phyloP scores from a whole-genome alignment of 2,329 filamentous ascomycete species.

The Cladosporium austrohemisphaericum region DNA sequence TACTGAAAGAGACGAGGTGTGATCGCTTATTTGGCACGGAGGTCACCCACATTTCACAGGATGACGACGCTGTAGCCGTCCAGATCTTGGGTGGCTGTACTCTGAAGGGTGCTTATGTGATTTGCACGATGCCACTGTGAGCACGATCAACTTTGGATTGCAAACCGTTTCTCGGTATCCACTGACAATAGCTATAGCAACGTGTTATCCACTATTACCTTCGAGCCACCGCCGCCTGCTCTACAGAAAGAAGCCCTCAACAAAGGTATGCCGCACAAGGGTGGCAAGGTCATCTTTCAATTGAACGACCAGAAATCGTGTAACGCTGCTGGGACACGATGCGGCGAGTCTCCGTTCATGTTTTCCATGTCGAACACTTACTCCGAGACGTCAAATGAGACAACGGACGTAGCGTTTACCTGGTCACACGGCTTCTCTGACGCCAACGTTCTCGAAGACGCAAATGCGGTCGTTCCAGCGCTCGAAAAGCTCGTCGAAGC shows the following conservation, averaged over 20 bases:
- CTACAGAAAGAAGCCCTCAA: conserved; percentile 25
- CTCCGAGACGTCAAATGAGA: conserved; percentile 10
- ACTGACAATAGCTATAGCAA: neutral
- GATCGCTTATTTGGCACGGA: neutral
- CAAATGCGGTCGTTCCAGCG: neutral
- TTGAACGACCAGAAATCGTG: conserved; percentile 5
- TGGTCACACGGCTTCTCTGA: neutral
- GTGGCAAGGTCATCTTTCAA: neutral
- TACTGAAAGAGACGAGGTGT: neutral
- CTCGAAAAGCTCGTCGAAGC: neutral
- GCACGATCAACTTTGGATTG: neutral
- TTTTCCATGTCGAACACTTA: conserved; percentile 16
- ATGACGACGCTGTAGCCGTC: neutral
- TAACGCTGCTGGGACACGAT: conserved; percentile 13
- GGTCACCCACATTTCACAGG: neutral
- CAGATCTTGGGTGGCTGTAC: neutral
- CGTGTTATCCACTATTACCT: conserved; percentile 20
- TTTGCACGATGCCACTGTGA: neutral
- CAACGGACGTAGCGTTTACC: neutral
- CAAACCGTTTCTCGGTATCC: no score
- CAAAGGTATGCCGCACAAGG: neutral
- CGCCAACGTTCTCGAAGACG: neutral
- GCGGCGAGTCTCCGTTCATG: neutral
- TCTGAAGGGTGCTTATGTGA: neutral
- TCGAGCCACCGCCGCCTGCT: conserved; percentile 26